phyloP scores from a whole-genome alignment of 164 flowering plant species.

The Sextonia rubra region DNA sequence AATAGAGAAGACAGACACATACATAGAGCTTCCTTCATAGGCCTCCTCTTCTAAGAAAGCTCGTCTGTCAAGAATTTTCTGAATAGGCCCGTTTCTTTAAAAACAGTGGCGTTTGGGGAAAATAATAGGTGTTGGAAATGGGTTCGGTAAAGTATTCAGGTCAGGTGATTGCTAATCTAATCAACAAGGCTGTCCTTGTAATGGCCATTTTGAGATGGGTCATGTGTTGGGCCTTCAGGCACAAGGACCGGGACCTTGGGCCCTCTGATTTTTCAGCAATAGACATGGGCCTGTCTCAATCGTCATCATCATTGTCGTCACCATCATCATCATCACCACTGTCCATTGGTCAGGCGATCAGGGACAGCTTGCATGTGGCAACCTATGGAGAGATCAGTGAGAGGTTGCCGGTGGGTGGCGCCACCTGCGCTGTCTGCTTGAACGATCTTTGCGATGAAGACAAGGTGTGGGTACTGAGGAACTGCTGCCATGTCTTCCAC shows the following conservation, averaged over 20 bases:
- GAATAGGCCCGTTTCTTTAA: background rate
- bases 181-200: conserved; percentile 32
- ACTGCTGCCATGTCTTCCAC: conserved; percentile 63
- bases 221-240: conserved; percentile 24
- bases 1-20: too few species aligned
- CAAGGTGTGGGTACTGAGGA: conserved; percentile 45
- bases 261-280: background rate
- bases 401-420: conserved; percentile 12
- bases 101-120: background rate
- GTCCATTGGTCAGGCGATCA: conserved; percentile 16
- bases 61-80: background rate
- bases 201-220: conserved; percentile 35
- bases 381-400: conserved; percentile 2
- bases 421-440: conserved; percentile 62
- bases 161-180: conserved; percentile 22
- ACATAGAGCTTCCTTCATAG: background rate
- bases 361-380: conserved; percentile 21
- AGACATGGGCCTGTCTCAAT: background rate
- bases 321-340: background rate
- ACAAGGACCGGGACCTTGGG: conserved; percentile 5
- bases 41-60: conserved; percentile 2
- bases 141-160: conserved; percentile 31
- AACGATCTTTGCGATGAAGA: conserved; percentile 33
- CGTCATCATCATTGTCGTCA: background rate
- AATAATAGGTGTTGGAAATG: conserved; percentile 15